These are phyloP conservation scores for Clitoria ternatea DNA, from an alignment of 306 rosid species.

Conservation along the genomic window DNA sequence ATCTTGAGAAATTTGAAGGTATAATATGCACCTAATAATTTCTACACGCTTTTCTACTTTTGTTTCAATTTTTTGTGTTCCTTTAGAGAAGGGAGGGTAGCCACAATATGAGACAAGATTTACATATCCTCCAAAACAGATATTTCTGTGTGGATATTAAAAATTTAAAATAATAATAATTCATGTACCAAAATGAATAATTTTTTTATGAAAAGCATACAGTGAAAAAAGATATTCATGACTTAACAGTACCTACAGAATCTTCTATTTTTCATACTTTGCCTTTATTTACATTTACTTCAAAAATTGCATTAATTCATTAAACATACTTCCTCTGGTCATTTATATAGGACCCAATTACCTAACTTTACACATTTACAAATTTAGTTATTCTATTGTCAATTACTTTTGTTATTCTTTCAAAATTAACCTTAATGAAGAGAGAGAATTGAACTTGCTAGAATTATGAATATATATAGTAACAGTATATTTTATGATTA, in stretches of 20 bases:
- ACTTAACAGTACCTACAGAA: not conserved
- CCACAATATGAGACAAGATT: not conserved
- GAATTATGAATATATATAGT: too few species aligned
- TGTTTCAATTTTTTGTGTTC: not conserved
- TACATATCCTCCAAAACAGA: not conserved
- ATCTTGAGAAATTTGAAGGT: not conserved
- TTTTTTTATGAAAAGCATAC: not conserved
- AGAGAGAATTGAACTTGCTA: too few species aligned
- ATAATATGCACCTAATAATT: not conserved
- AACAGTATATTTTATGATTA: too few species aligned
- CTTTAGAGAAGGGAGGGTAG: not conserved
- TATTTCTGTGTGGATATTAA: not conserved
- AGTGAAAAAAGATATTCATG: not conserved
- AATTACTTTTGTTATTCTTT: too few species aligned
- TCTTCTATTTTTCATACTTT: not conserved
- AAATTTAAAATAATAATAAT: not conserved
- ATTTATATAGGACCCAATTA: too few species aligned
- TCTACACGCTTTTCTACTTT: not conserved
- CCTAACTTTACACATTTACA: too few species aligned
- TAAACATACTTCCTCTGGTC: too few species aligned
- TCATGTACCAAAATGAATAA: not conserved
- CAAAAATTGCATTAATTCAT: not conserved
- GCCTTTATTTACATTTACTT: not conserved
- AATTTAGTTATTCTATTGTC: too few species aligned
- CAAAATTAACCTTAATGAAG: too few species aligned